Base-by-base conservation (phyloP, 192 early-diverging fungal genomes). In the Coemansia sp. region DNA sequence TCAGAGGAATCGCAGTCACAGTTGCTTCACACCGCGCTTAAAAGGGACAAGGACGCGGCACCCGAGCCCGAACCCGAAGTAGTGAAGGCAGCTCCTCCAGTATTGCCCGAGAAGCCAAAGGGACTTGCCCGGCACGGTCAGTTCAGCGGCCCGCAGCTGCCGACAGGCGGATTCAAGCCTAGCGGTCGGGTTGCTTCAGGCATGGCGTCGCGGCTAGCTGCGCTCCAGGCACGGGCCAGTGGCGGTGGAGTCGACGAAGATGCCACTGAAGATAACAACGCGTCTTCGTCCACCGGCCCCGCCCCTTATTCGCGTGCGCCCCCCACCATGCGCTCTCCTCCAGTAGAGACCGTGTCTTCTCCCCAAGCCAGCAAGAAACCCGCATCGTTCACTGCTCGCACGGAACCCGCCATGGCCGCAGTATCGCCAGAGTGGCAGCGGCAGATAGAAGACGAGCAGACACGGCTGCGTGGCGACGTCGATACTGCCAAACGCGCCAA, bases 151-250 rank as follows among this genome's bases (percentile, higher is more conserved):
- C 72, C 73, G 3, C 80, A 75, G 40, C 67, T 83, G 33, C 80
- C 80, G 0, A 61, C 69, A 0, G 76, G 80, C 42, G 80, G 80
- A 14, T 83, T 83, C 69, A 77, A 74, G 76, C 66, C 80, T 53
- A 78, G 63, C 39, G 73, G 75, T 4, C 72, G 76, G 9, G 63
- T 83, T 4, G 80, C 73, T 0, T 83, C 80, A 1, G 80, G 75
- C 14, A 83, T 83, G 80, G 80, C 80, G 0, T 74, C 72, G 66
- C 72, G 80, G 13, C 61, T 83, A 69, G 80, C 80, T 26, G 80
- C 80, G 7, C 53, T 83, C 55, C 80, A 83, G 68, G 75, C 75
- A 6, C 76, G 69, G 3, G 70, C 76, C 9, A 68, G 63, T 26
- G 72, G 75, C 21, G 75, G 57, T 17, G 68, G 58, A 19, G 76